Evolutionary conservation across 1,139 yeast genomes (phyloP).

Genomic region (Taphrina flavorubra): DNA sequence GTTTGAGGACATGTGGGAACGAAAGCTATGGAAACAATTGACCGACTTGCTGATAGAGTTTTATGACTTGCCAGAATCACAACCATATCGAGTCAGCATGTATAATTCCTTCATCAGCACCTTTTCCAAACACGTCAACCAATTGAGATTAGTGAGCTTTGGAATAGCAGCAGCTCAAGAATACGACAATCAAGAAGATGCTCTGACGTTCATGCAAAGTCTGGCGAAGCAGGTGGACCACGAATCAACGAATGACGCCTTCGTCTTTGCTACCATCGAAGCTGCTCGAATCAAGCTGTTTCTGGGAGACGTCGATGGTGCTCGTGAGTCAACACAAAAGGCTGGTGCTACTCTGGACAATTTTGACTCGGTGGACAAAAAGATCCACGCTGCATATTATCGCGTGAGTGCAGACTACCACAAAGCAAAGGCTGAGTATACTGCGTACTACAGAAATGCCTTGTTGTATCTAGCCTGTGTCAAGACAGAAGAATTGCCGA

Average conservation of each 20-base stretch:
- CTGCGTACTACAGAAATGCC: constrained; percentile 73
- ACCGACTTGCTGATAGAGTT: constrained; percentile 70
- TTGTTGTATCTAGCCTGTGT: constrained; percentile 68
- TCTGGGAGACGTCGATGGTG: constrained; percentile 63
- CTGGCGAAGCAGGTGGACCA: constrained; percentile 60
- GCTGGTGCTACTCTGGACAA: constrained; percentile 65
- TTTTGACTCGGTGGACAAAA: constrained; percentile 67
- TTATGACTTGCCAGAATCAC: constrained; percentile 61
- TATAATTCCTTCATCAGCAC: constrained; percentile 72
- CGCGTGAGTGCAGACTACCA: constrained; percentile 78
- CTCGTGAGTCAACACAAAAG: constrained; percentile 71
- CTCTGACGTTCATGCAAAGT: constrained; percentile 62
- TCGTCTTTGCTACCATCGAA: constrained; percentile 74
- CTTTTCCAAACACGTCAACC: constrained; percentile 75
- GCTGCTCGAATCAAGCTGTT: constrained; percentile 72
- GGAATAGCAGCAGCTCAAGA: constrained; percentile 65
- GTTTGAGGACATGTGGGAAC: constrained; percentile 82
- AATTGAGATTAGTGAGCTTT: constrained; percentile 77
- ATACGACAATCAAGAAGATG: constrained; percentile 56
- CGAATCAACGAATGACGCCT: constrained; percentile 58
- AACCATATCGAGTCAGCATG: constrained; percentile 65
- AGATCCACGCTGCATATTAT: constrained; percentile 82
- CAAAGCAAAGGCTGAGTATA: constrained; percentile 74
- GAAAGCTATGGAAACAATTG: constrained; percentile 52
- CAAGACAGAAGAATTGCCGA: constrained; percentile 58